These are phyloP conservation scores for Pelargonium myrrhifolium DNA, from an alignment of 441 rosid genomes.

Conservation along the genomic window DNA sequence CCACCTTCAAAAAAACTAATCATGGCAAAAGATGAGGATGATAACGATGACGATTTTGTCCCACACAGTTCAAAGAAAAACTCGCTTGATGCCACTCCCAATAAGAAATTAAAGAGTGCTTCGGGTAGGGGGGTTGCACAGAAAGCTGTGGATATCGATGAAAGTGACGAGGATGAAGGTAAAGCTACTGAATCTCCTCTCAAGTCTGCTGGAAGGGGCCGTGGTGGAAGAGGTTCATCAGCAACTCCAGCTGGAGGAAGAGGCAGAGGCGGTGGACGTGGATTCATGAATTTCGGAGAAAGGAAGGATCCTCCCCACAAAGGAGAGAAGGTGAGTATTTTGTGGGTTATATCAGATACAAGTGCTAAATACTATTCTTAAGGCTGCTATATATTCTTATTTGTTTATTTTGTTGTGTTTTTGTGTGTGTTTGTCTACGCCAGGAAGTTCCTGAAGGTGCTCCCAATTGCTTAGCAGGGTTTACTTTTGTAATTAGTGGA, in stretches of 20 bases:
- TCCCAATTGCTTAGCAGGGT: conserved; percentile 75
- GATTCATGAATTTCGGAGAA: conserved; percentile 89
- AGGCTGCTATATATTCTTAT: not conserved
- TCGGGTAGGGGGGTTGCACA: conserved; percentile 54
- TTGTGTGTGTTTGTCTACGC: conserved; percentile 16
- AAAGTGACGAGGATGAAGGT: conserved; percentile 49
- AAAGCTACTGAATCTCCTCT: conserved; percentile 47
- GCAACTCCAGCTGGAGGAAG: conserved; percentile 47
- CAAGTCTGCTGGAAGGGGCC: conserved; percentile 75
- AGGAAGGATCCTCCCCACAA: conserved; percentile 98
- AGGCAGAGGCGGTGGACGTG: conserved; percentile 89
- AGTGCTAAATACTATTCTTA: not conserved
- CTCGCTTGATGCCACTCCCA: conserved; percentile 47
- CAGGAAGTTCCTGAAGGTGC: conserved; percentile 98
- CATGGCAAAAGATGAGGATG: conserved; percentile 29
- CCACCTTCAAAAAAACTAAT: conserved; percentile 44
- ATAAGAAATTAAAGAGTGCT: conserved; percentile 67
- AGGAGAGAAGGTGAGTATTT: conserved; percentile 76
- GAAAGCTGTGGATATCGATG: conserved; percentile 40
- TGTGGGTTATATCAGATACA: conserved; percentile 6
- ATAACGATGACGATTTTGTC: conserved; percentile 57
- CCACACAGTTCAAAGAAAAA: conserved; percentile 37
- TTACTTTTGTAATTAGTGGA: conserved; percentile 94
- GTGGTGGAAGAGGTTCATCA: conserved; percentile 67
- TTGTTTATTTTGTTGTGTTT: not conserved